Evolutionary conservation across 495 filamentous ascomycete species (phyloP).

Genomic region (Parathielavia appendiculata): DNA sequence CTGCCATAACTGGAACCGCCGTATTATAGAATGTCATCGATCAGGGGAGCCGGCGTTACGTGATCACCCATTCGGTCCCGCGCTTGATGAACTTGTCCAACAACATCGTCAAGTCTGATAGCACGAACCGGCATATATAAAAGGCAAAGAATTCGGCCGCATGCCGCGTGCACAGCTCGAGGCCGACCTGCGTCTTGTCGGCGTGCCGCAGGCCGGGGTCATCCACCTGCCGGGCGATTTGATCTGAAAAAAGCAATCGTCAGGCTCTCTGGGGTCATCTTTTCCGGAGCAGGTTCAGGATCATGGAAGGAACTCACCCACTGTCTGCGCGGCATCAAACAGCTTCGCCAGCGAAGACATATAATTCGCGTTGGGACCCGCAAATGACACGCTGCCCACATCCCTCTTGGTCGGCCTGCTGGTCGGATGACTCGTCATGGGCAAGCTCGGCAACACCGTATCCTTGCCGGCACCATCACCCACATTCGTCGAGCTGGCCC

Average conservation of each 20-base stretch:
- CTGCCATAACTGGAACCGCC: not conserved
- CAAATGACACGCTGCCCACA: conserved; percentile 60
- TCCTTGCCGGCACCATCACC: conserved; percentile 55
- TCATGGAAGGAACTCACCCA: conserved; percentile 60
- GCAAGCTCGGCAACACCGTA: conserved; percentile 63
- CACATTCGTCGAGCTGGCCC: conserved; percentile 26
- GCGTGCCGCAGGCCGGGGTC: conserved; percentile 80
- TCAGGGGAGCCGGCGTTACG: no score
- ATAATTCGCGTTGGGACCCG: conserved; percentile 81
- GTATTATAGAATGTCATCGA: not conserved
- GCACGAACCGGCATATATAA: conserved; percentile 88
- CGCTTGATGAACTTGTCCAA: conserved; percentile 97
- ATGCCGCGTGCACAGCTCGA: conserved; percentile 88
- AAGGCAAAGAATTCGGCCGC: conserved; percentile 98
- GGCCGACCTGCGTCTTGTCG: conserved; percentile 79
- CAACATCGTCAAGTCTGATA: conserved; percentile 77
- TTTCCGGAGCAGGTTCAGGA: not conserved
- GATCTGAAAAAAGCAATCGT: conserved; percentile 59
- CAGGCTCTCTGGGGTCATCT: no score
- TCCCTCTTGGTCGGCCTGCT: conserved; percentile 61
- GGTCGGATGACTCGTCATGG: conserved; percentile 68
- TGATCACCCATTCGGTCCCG: conserved; percentile 84
- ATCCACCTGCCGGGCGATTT: conserved; percentile 93
- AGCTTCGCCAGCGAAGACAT: conserved; percentile 86
- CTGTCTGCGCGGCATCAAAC: conserved; percentile 88